Evolutionary conservation across 768 basidiomycete genomes (phyloP).

Genomic region (Agaricus subrufescens): DNA sequence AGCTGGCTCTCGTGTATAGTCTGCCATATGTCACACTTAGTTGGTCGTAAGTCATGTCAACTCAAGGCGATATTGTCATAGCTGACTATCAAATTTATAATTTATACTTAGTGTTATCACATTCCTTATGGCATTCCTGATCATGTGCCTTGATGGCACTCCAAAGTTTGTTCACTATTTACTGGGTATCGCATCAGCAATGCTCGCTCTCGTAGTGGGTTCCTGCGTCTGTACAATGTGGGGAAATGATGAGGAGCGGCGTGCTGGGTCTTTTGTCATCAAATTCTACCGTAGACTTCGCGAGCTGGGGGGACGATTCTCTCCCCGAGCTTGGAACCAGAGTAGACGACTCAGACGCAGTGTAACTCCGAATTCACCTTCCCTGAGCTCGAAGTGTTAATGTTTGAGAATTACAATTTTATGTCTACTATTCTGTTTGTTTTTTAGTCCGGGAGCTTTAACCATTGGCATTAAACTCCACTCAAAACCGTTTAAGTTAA

Average conservation of each 20-base stretch:
- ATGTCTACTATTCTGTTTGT: too few relatives aligned
- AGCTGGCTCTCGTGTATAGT: conserved; percentile 22
- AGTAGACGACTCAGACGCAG: background rate
- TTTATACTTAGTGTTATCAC: conserved; percentile 17
- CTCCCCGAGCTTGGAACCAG: too few relatives aligned
- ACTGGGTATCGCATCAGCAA: conserved; percentile 10
- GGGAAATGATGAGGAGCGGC: conserved; percentile 6
- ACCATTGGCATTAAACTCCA: too few relatives aligned
- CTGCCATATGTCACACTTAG: conserved; percentile 23
- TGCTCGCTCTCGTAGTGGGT: conserved; percentile 13
- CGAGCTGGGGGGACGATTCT: background rate
- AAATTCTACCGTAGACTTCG: background rate
- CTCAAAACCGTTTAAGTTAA: too few relatives aligned
- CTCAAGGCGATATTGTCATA: background rate
- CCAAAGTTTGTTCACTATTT: conserved; percentile 12
- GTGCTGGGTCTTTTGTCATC: background rate
- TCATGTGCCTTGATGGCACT: conserved; percentile 21
- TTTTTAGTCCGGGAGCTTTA: too few relatives aligned
- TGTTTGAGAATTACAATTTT: too few relatives aligned
- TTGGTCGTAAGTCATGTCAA: conserved; percentile 24
- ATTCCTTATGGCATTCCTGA: conserved; percentile 21
- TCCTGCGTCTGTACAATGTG: conserved; percentile 22
- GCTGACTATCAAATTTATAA: too few relatives aligned
- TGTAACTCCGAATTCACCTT: background rate
- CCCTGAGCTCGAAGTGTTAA: background rate